Conservation (phyloP, 1,284 basidiomycete species). For the Volvariella surrecta region DNA sequence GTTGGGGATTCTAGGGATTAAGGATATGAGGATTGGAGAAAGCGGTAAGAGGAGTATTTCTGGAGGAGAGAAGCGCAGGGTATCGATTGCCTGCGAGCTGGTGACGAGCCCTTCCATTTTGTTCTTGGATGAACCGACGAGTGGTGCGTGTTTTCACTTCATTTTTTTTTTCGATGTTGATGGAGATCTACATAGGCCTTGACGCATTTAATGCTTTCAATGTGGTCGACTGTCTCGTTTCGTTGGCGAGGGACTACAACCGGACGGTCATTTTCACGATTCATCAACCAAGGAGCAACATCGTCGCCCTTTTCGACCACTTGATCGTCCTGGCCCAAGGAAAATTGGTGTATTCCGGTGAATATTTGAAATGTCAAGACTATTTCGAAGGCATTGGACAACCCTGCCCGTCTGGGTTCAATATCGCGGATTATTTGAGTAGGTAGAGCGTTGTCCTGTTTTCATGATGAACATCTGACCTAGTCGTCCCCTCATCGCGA, state of each 20-base stretch:
- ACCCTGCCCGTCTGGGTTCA: constrained; percentile 91
- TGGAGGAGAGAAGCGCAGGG: constrained; percentile 92
- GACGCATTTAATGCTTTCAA: constrained; percentile 96
- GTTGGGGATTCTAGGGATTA: constrained; percentile 87
- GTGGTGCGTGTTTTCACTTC: constrained; percentile 43
- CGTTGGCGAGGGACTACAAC: constrained; percentile 83
- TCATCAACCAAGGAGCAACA: constrained; percentile 97
- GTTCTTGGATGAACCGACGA: constrained; percentile 96
- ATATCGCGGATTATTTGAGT: constrained; percentile 95
- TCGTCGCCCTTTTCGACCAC: constrained; percentile 92
- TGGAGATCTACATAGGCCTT: constrained; percentile 48
- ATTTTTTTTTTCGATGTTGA: background rate
- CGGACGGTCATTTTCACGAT: constrained; percentile 97
- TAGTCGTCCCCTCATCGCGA: background rate
- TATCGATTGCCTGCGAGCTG: constrained; percentile 96
- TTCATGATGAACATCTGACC: background rate
- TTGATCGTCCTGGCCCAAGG: constrained; percentile 82
- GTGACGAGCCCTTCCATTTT: constrained; percentile 94
- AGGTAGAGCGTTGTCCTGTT: constrained; percentile 20
- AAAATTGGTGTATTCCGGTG: constrained; percentile 78
- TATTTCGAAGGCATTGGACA: constrained; percentile 79
- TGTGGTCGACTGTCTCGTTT: constrained; percentile 84
- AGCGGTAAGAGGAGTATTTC: constrained; percentile 69
- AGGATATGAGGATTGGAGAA: constrained; percentile 85
- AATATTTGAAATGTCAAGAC: constrained; percentile 62